Evolutionary conservation across 2,329 filamentous ascomycete genomes (phyloP), one percentile per base, ranked within the genome.

Genomic region (Paramyrothecium sp.): DNA sequence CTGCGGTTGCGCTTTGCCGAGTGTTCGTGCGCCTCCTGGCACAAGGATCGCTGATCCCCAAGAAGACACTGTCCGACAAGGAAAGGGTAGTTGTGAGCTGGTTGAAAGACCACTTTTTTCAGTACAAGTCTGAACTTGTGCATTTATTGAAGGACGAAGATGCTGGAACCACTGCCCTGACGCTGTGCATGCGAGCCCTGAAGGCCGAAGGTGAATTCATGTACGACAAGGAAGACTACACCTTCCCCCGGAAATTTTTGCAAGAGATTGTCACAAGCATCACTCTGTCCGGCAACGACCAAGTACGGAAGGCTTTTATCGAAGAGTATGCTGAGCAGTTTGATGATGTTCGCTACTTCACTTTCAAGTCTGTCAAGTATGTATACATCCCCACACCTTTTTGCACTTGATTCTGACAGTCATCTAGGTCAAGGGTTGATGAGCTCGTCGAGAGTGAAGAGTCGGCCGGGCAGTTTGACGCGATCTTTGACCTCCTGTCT

Each of bases 301-400:
- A 82, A 38, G 78, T 88, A n/a, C 83, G 87, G 53, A 80, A 85
- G 51, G 87, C 91, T 56, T 97, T 94, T 62, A 79, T 89, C 23
- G 84, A 90, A 57, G 91, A 91, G 63, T 97, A 87, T 69, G 80
- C 92, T 53, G 87, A 90, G 69, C 81, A 89, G 71, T 92, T 88
- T 69, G 90, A 95, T 67, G 95, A 98, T 72, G 81, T 97, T 59
- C 83, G 91, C 61, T 96, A 89, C 71, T 92, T 90, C 71, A 91
- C 92, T 1, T 90, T 96, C 69, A 82, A 87, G 65, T 84, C 85
- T 16, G 78, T 96, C 64, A 84, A 84, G 88, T 91, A 83, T 65
- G 87, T 79, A 17, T 3, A 19, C 68, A 78, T 33, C 69, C 70
- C 2, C 60, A 12, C 3, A 3, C n/a, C n/a, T 7, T n/a, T 8